Conservation (phyloP, 805 yeast genomes). For the Candida pini region DNA sequence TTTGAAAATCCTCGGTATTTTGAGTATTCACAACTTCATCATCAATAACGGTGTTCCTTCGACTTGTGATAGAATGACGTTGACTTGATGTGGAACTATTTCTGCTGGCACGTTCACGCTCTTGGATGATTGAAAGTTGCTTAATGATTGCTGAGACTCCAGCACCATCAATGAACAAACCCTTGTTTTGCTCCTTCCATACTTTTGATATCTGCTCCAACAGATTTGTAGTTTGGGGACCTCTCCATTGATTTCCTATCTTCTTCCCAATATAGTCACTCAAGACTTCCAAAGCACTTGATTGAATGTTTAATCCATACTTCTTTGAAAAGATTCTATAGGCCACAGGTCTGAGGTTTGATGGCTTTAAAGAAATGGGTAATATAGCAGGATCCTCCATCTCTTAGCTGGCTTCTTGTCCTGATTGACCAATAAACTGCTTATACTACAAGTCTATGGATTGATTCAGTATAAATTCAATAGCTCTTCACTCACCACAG, state of each 20-base stretch:
- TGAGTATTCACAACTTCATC: neutral
- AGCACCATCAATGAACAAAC: slow-evolving; percentile 75
- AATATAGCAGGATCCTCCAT: slow-evolving; percentile 41
- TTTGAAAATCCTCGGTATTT: slow-evolving; percentile 7
- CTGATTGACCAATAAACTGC: too few relatives aligned
- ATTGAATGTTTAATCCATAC: slow-evolving; percentile 84
- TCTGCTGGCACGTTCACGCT: slow-evolving; percentile 12
- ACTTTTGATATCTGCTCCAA: slow-evolving; percentile 72
- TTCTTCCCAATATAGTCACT: slow-evolving; percentile 71
- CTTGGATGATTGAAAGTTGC: slow-evolving; percentile 34
- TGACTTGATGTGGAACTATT: slow-evolving; percentile 4
- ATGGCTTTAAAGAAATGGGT: slow-evolving; percentile 74
- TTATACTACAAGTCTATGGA: too few relatives aligned
- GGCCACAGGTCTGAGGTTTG: slow-evolving; percentile 85
- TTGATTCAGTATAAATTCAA: too few relatives aligned
- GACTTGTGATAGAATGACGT: neutral
- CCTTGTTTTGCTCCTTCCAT: slow-evolving; percentile 90
- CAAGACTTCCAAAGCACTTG: slow-evolving; percentile 70
- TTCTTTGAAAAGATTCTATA: slow-evolving; percentile 87
- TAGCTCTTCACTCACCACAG: too few relatives aligned
- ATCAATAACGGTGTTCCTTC: slow-evolving; percentile 5
- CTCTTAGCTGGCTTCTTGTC: neutral
- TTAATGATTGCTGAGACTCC: slow-evolving; percentile 59
- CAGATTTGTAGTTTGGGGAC: slow-evolving; percentile 52
- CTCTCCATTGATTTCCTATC: slow-evolving; percentile 86